Percentiles rank a stretch among this genome's conserved stretches.
These are phyloP conservation scores for Ascochyta koolunga DNA, from an alignment of 2,329 filamentous ascomycete species.

Conservation along the genomic window DNA sequence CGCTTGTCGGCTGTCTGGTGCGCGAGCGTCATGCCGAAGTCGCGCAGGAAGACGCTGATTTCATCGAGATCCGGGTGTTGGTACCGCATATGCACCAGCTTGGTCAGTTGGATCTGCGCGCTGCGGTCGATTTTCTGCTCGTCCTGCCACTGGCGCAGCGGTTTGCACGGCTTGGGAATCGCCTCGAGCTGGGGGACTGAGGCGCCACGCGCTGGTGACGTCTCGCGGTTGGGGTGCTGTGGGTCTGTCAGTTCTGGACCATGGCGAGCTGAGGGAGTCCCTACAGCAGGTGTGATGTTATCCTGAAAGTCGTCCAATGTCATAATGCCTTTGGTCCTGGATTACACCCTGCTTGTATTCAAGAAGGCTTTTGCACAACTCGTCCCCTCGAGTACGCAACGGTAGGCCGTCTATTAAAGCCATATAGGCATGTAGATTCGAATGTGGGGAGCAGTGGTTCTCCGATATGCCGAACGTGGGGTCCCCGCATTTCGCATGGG, in stretches of 20 bases:
- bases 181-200: slow-evolving; percentile 49
- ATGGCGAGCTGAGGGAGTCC: too few species aligned
- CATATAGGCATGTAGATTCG: neutral
- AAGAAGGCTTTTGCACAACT: neutral
- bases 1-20: slow-evolving; percentile 46
- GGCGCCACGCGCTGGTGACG: slow-evolving; percentile 50
- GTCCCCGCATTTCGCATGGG: slow-evolving; percentile 23
- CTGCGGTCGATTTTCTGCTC: slow-evolving; percentile 50
- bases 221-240: slow-evolving; percentile 40
- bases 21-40: slow-evolving; percentile 46
- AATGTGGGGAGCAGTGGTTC: slow-evolving; percentile 15
- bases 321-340: slow-evolving; percentile 21
- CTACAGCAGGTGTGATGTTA: slow-evolving; percentile 41
- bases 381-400: neutral
- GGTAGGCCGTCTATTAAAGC: neutral
- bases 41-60: slow-evolving; percentile 54
- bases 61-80: slow-evolving; percentile 58
- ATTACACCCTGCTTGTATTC: neutral
- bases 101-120: slow-evolving; percentile 55
- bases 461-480: slow-evolving; percentile 30
- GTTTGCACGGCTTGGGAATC: slow-evolving; percentile 44
- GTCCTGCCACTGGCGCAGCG: slow-evolving; percentile 48
- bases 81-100: slow-evolving; percentile 60
- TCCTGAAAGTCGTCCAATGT: slow-evolving; percentile 40
- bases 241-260: neutral